These are phyloP conservation scores for Trypethelium eluteriae DNA, from an alignment of 495 filamentous ascomycete genomes.

Conservation along the genomic window DNA sequence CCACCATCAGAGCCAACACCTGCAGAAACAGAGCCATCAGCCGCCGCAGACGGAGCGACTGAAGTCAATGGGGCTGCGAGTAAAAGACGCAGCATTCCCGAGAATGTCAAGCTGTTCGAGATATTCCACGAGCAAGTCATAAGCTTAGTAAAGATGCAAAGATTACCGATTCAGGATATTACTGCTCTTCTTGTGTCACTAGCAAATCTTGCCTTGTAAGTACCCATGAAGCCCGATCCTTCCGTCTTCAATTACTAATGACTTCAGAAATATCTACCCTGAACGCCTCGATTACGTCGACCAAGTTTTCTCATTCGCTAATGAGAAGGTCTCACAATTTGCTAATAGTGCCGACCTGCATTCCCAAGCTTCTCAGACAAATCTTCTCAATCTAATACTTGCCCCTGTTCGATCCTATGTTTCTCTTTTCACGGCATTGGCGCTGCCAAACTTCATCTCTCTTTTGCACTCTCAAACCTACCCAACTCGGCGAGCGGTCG, in stretches of 20 bases:
- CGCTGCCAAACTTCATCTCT: conserved; percentile 83
- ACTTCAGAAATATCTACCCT: conserved; percentile 72
- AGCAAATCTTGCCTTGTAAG: conserved; percentile 74
- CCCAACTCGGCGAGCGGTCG: conserved; percentile 80
- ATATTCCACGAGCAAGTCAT: conserved; percentile 97
- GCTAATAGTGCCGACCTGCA: conserved; percentile 91
- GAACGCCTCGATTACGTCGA: conserved; percentile 90
- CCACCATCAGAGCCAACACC: conserved; percentile 23
- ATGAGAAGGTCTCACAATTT: conserved; percentile 78
- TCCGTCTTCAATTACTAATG: conserved; percentile 16
- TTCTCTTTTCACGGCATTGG: conserved; percentile 86
- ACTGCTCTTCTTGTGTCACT: conserved; percentile 88
- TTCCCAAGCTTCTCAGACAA: conserved; percentile 76
- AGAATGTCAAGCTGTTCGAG: conserved; percentile 85
- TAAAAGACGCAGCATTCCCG: conserved; percentile 64
- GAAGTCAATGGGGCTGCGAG: conserved; percentile 35
- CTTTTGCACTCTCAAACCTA: conserved; percentile 90
- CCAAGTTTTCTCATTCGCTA: conserved; percentile 83
- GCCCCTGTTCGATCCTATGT: conserved; percentile 82
- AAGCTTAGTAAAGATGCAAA: conserved; percentile 81
- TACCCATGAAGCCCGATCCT: conserved; percentile 4
- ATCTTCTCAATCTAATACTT: conserved; percentile 77
- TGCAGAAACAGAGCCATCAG: conserved; percentile 19
- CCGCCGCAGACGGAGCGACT: conserved; percentile 32
- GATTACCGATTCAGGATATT: conserved; percentile 87